phyloP scores from a whole-genome alignment of 1,284 basidiomycete species.

The Coniophora puteana region DNA sequence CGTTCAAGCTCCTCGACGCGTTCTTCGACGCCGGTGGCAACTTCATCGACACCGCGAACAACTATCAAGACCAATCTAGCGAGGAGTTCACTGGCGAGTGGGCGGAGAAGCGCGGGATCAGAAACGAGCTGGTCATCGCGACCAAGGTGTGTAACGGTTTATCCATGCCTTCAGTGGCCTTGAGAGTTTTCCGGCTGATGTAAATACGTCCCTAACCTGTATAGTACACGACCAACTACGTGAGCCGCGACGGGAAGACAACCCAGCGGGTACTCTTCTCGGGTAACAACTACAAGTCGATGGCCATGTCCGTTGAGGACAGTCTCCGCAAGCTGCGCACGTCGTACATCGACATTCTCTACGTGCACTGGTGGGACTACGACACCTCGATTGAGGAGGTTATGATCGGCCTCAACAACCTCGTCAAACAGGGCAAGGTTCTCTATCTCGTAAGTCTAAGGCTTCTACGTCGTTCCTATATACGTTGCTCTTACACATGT shows the following conservation, averaged over 20 bases:
- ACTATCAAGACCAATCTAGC: conserved; percentile 36
- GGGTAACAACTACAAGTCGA: conserved; percentile 32
- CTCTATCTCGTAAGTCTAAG: conserved; percentile 33
- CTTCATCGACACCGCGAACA: conserved; percentile 35
- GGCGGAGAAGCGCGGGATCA: conserved; percentile 36
- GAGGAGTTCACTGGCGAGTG: conserved; percentile 45
- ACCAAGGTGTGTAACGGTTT: too few species aligned
- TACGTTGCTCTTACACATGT: background rate
- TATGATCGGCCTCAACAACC: conserved; percentile 38
- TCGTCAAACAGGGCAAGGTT: conserved; percentile 40
- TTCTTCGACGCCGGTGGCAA: conserved; percentile 36
- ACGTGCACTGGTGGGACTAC: conserved; percentile 36
- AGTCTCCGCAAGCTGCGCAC: conserved; percentile 41
- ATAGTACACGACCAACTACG: conserved; percentile 30
- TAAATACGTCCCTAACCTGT: conserved; percentile 9
- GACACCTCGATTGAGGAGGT: conserved; percentile 39
- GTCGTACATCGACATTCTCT: conserved; percentile 32
- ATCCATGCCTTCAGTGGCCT: background rate
- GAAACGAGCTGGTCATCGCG: conserved; percentile 44
- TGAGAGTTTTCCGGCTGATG: background rate
- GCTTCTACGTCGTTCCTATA: too few species aligned
- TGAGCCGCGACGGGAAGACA: conserved; percentile 15
- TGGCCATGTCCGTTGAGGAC: conserved; percentile 27
- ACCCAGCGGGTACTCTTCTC: conserved; percentile 25
- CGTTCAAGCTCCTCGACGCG: conserved; percentile 38